Conservation (phyloP, 805 yeast species). For the Lipomyces sp. region DNA sequence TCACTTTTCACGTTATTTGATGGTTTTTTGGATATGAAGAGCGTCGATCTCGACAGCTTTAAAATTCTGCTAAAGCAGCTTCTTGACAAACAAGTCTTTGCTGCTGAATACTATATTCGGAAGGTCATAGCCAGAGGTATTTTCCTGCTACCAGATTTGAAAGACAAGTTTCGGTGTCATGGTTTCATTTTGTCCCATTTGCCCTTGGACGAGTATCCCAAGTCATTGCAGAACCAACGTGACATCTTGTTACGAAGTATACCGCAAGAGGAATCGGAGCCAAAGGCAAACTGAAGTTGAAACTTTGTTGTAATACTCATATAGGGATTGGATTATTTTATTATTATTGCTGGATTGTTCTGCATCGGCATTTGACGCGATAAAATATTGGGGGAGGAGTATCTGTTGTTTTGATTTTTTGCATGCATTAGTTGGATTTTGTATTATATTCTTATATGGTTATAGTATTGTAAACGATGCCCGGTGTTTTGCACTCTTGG, state of each 20-base stretch:
- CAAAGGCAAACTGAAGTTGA: conserved; percentile 6
- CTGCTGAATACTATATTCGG: conserved; percentile 71
- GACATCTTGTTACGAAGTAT: conserved; percentile 13
- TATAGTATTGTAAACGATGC: not conserved
- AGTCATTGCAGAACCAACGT: conserved; percentile 25
- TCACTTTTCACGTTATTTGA: conserved; percentile 41
- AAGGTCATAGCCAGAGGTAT: conserved; percentile 85
- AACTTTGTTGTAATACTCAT: conserved; percentile 17
- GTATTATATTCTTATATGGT: not conserved
- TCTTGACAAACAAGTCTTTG: conserved; percentile 54
- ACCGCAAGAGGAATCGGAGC: conserved; percentile 21
- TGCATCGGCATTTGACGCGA: not conserved
- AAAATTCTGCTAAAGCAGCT: conserved; percentile 52
- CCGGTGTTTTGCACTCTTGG: not conserved
- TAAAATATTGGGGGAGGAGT: not conserved
- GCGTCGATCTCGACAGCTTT: conserved; percentile 48
- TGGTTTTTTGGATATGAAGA: conserved; percentile 12
- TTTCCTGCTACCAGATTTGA: conserved; percentile 51
- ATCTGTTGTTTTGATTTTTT: not conserved
- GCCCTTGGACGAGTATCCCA: conserved; percentile 38
- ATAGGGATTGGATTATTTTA: not conserved
- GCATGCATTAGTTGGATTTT: not conserved
- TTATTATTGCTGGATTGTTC: not conserved
- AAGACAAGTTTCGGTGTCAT: conserved; percentile 49
- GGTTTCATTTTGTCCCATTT: conserved; percentile 53